Evolutionary conservation across 176 grass and related monocot genomes (phyloP).

Genomic region (Aegilops umbellulata): DNA sequence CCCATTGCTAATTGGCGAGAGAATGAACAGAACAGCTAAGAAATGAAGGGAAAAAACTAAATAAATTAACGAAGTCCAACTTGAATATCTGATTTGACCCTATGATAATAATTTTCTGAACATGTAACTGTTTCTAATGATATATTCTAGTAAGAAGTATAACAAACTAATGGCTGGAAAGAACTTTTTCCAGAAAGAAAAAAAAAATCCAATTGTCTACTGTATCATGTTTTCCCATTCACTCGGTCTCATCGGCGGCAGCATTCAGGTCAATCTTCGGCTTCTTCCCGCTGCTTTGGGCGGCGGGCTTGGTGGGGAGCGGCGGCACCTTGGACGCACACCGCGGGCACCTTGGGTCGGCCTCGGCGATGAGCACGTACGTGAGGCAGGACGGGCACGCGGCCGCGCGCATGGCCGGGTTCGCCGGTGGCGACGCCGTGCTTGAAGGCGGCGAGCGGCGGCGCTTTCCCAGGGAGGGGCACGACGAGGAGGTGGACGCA

Average conservation of each 20-base stretch:
- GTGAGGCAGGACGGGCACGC: slow-evolving; percentile 69
- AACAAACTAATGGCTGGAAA: neutral
- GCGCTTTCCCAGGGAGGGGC: slow-evolving; percentile 43
- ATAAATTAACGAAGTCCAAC: neutral
- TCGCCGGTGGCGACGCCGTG: neutral
- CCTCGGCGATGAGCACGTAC: slow-evolving; percentile 59
- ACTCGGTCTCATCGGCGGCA: slow-evolving; percentile 44
- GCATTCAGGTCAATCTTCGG: slow-evolving; percentile 59
- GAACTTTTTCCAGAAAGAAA: neutral
- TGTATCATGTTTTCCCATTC: neutral
- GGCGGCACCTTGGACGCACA: slow-evolving; percentile 45
- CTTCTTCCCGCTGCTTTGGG: slow-evolving; percentile 33
- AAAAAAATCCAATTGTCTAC: neutral
- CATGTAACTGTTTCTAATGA: neutral
- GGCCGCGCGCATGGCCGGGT: slow-evolving; percentile 29
- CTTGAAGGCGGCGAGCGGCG: slow-evolving; percentile 9
- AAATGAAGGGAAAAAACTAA: too few species aligned
- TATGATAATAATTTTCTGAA: slow-evolving; percentile 9
- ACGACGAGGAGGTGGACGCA: slow-evolving; percentile 36
- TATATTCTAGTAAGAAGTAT: slow-evolving; percentile 5
- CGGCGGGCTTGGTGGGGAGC: neutral
- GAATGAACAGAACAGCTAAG: neutral
- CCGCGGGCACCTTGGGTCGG: slow-evolving; percentile 55
- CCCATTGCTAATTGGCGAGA: too few species aligned
- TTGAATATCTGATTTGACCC: slow-evolving; percentile 31